These are phyloP conservation scores for Leccinum subspadiceum DNA, from an alignment of 1,284 basidiomycete genomes.

Conservation along the genomic window DNA sequence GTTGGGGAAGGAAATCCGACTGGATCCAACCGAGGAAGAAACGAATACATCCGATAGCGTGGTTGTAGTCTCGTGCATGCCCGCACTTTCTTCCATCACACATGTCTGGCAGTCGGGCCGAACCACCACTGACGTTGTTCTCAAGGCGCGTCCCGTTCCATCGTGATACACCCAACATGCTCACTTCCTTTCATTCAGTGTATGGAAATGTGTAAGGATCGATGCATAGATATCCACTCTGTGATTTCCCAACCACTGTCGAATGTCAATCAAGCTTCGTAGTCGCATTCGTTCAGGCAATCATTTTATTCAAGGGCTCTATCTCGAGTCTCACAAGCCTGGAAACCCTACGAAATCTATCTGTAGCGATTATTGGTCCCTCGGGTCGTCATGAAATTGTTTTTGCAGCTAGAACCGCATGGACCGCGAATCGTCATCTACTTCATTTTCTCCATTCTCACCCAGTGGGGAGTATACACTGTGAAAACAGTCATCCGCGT, in stretches of 20 bases:
- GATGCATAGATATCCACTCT: slow-evolving; percentile 71
- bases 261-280: slow-evolving; percentile 14
- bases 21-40: slow-evolving; percentile 83
- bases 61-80: slow-evolving; percentile 79
- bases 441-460: neutral
- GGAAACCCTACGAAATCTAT: neutral
- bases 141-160: slow-evolving; percentile 47
- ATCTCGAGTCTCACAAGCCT: neutral
- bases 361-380: neutral
- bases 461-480: neutral
- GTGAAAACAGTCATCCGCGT: slow-evolving; percentile 19
- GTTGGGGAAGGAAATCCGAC: slow-evolving; percentile 53
- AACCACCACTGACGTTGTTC: slow-evolving; percentile 47
- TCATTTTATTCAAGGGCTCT: neutral
- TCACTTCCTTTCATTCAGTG: slow-evolving; percentile 44
- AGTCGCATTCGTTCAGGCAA: slow-evolving; percentile 1
- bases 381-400: neutral
- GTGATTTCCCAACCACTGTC: slow-evolving; percentile 70
- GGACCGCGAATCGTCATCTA: neutral
- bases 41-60: slow-evolving; percentile 53
- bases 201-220: slow-evolving; percentile 63
- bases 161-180: neutral
- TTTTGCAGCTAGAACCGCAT: neutral
- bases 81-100: slow-evolving; percentile 86
- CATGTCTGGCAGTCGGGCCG: slow-evolving; percentile 79